A percentile compares a stretch with the other conserved stretches of the same genome.
These are phyloP conservation scores for Bolboschoenus planiculmis DNA, from an alignment of 176 grass and related monocot species.

Conservation along the genomic window DNA sequence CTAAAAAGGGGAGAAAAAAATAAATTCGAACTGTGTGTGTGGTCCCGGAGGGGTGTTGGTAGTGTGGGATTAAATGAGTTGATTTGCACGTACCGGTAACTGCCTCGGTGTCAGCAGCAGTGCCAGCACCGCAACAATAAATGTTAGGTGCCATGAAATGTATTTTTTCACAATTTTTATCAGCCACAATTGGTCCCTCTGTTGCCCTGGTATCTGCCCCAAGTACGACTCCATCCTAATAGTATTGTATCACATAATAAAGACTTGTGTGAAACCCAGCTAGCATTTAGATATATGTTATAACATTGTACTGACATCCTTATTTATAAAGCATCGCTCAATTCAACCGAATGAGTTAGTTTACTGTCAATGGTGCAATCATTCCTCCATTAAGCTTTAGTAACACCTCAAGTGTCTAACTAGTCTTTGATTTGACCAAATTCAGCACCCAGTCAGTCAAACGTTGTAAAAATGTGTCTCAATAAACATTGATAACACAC, in stretches of 20 bases:
- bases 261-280: neutral
- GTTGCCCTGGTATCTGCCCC: constrained; percentile 92
- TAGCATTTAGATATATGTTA: constrained; percentile 3
- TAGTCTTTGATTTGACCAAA: neutral
- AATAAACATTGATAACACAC: neutral
- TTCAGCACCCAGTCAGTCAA: neutral
- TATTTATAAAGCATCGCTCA: neutral
- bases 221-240: constrained; percentile 90
- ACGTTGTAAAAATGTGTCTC: neutral
- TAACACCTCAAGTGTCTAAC: neutral
- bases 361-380: neutral
- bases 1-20: neutral
- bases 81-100: constrained; percentile 47
- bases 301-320: neutral
- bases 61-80: neutral
- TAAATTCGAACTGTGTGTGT: no score
- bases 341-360: neutral
- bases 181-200: constrained; percentile 92
- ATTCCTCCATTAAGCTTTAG: neutral
- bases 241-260: neutral
- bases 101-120: constrained; percentile 79
- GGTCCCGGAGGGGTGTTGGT: neutral
- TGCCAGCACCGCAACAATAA: constrained; percentile 89
- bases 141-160: constrained; percentile 94
- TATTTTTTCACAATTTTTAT: constrained; percentile 94